Evolutionary conservation across 1,139 yeast genomes (phyloP).

Genomic region (Blastobotrys illinoisensis): DNA sequence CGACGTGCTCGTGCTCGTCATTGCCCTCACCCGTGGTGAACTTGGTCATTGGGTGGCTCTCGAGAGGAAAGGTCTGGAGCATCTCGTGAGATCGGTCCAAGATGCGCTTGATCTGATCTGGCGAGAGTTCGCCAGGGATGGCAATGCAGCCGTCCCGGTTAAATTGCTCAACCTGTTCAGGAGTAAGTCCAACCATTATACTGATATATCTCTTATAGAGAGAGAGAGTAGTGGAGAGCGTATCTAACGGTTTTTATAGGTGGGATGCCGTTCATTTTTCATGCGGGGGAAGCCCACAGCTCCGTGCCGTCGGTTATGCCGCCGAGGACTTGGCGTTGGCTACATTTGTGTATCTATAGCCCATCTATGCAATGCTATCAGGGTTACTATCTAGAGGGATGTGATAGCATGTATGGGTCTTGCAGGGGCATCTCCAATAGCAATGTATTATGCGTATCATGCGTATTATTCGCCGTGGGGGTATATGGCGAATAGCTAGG

Average conservation of each 20-base stretch:
- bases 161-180: slow-evolving; percentile 36
- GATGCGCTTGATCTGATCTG: slow-evolving; percentile 39
- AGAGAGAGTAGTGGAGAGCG: neutral
- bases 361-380: too few relatives aligned
- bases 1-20: slow-evolving; percentile 49
- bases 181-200: slow-evolving; percentile 25
- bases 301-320: neutral
- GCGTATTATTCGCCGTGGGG: too few relatives aligned
- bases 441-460: too few relatives aligned
- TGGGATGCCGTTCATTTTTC: neutral
- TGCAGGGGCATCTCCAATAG: too few relatives aligned
- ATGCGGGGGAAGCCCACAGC: neutral
- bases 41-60: slow-evolving; percentile 63
- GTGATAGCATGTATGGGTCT: too few relatives aligned
- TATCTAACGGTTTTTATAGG: neutral
- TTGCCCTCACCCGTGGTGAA: slow-evolving; percentile 59
- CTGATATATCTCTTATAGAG: neutral
- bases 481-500: too few relatives aligned
- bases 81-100: slow-evolving; percentile 43
- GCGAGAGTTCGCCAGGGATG: slow-evolving; percentile 47
- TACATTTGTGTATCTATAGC: too few relatives aligned
- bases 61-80: slow-evolving; percentile 46
- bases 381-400: too few relatives aligned
- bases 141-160: slow-evolving; percentile 58
- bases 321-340: neutral